Evolutionary conservation across 2,329 filamentous ascomycete genomes (phyloP), one percentile per base, ranked within the genome.

Genomic region (Claviceps cyperi): DNA sequence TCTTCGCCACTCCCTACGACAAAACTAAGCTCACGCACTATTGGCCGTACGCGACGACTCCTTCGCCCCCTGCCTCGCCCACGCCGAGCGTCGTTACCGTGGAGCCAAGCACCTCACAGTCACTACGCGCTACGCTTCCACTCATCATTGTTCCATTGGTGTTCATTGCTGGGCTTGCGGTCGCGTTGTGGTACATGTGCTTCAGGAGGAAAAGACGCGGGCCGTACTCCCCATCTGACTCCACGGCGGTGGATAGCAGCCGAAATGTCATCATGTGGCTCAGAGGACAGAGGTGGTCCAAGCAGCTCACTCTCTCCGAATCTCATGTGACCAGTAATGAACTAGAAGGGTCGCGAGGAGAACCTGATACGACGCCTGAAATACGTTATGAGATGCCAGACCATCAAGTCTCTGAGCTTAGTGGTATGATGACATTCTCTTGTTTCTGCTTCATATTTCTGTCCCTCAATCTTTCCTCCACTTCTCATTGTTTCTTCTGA

Each of bases 1-100:
- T 85, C 17, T 85, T 86, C 52, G 64, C 62, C 0, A 71, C 67
- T 0, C 55, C 66, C 4, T 86, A 86, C 56, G 65, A 75, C 4
- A 73, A 68, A 7, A 65, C 68, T 4, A 81, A 77, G 56, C 75
- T 85, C 43, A 68, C 65, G 5, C 73, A 68, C 0, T 82, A 74
- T 59, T 85, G 79, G 57, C 81, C 82, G 0, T 86, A 85, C 55
- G 57, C 61, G 8, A 58, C 67, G 3, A 11, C 46, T 44, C 22
- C 15, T 17, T 15, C 19, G 11, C 32, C 40, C 22, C 1, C 19
- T 7, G 17, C 41, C 21, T 46, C 43, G 7, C 35, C 46, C 14
- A 43, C 39, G 41, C 32, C 43, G 5, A 47, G 45, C 24, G 15
- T 17, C 13, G 14, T 19, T 21, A 28, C 28, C 22, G n/a, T 40